Percentiles rank a stretch among this genome's conserved stretches.
Evolutionary conservation across 1,284 basidiomycete genomes (phyloP).

Genomic region (Exobasidium cylindrosporum): DNA sequence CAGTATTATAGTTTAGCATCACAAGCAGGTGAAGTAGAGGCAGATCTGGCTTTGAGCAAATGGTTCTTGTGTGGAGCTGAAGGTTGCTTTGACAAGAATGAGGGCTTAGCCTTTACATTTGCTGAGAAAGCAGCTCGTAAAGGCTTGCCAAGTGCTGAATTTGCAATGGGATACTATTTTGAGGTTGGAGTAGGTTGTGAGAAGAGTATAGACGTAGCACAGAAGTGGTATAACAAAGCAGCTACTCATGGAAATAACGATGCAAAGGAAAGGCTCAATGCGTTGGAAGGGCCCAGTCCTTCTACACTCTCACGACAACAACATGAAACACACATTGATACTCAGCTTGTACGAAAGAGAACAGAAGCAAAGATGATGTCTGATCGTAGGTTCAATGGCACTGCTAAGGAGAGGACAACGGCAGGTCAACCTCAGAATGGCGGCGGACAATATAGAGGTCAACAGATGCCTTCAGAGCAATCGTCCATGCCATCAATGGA

Average conservation of each 20-base stretch:
- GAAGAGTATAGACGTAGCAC: constrained; percentile 65
- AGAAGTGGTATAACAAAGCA: constrained; percentile 69
- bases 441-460: background rate
- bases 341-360: constrained; percentile 74
- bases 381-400: constrained; percentile 17
- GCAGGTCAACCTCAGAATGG: background rate
- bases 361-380: constrained; percentile 65
- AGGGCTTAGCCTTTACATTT: constrained; percentile 79
- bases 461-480: constrained; percentile 8
- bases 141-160: constrained; percentile 77
- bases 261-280: constrained; percentile 70
- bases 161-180: constrained; percentile 88
- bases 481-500: constrained; percentile 16
- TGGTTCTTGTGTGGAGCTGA: constrained; percentile 90
- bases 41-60: constrained; percentile 91
- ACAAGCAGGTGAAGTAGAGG: constrained; percentile 69
- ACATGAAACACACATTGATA: constrained; percentile 74
- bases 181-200: constrained; percentile 63
- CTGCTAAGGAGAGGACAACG: background rate
- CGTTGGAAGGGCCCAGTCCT: constrained; percentile 64
- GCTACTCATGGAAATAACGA: constrained; percentile 76
- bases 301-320: constrained; percentile 71
- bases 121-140: constrained; percentile 84
- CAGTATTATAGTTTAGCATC: constrained; percentile 82
- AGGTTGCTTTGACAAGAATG: constrained; percentile 81